phyloP scores from a whole-genome alignment of 2,329 filamentous ascomycete species.

The Diaporthe humulicola region DNA sequence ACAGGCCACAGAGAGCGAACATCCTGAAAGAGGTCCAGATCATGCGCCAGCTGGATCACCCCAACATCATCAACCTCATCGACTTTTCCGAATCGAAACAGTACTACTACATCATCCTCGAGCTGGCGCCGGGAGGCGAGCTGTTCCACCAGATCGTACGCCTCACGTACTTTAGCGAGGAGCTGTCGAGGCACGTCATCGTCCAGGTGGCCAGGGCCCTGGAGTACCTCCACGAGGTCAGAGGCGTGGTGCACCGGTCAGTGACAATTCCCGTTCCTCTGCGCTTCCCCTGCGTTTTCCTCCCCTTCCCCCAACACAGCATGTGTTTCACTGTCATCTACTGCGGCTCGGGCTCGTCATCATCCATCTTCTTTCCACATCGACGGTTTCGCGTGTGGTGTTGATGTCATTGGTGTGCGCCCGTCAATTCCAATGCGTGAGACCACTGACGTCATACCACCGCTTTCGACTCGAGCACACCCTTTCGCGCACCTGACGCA shows the following conservation, averaged over 20 bases:
- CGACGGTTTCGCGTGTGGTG: neutral
- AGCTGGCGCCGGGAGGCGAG: slow-evolving; percentile 94
- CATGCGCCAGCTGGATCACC: slow-evolving; percentile 96
- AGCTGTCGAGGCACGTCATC: slow-evolving; percentile 94
- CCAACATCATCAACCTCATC: slow-evolving; percentile 93
- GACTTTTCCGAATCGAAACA: slow-evolving; percentile 94
- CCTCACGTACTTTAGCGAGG: slow-evolving; percentile 98
- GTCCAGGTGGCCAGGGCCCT: slow-evolving; percentile 94
- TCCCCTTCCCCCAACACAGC: neutral
- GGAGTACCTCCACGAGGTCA: slow-evolving; percentile 93
- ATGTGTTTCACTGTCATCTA: slow-evolving; percentile 12
- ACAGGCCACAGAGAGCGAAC: slow-evolving; percentile 81
- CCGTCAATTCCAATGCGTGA: slow-evolving; percentile 30
- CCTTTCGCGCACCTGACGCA: neutral
- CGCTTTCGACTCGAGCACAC: slow-evolving; percentile 18
- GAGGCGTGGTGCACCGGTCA: slow-evolving; percentile 96
- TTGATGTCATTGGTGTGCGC: slow-evolving; percentile 35
- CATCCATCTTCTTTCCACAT: neutral
- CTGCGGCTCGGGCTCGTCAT: neutral
- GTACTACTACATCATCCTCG: slow-evolving; percentile 97
- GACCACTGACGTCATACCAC: slow-evolving; percentile 48
- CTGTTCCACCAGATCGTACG: slow-evolving; percentile 98
- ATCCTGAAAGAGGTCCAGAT: slow-evolving; percentile 99
- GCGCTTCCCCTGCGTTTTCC: neutral
- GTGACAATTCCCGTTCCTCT: slow-evolving; percentile 47